phyloP scores from a whole-genome alignment of 352 stramenopile genomes.

The Thalassiosira oceanica region DNA sequence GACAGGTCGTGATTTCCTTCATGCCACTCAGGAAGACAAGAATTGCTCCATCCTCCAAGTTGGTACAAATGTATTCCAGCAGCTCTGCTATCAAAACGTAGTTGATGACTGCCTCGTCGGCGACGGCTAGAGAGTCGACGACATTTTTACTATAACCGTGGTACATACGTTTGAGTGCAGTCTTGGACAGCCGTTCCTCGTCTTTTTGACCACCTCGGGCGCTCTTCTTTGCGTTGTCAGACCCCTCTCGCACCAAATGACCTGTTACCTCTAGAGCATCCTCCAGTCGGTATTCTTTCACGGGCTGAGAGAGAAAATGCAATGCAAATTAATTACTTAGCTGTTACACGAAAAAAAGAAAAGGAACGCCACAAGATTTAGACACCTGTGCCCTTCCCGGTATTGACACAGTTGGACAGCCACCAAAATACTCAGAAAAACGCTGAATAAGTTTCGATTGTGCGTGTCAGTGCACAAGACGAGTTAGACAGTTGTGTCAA shows the following conservation, averaged over 20 bases:
- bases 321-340: neutral
- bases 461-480: too few relatives aligned
- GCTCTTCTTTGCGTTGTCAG: conserved; percentile 72
- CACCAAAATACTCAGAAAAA: conserved; percentile 92
- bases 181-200: conserved; percentile 52
- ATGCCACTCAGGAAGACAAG: conserved; percentile 63
- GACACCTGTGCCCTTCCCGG: conserved; percentile 70
- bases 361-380: too few relatives aligned
- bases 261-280: conserved; percentile 87
- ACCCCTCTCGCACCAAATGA: conserved; percentile 83
- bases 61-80: conserved; percentile 83
- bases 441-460: too few relatives aligned
- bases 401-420: conserved; percentile 86
- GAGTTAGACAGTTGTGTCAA: too few relatives aligned
- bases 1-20: conserved; percentile 51
- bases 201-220: conserved; percentile 26
- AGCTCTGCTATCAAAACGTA: conserved; percentile 91
- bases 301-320: too few relatives aligned
- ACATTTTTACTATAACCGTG: conserved; percentile 87
- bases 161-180: conserved; percentile 59
- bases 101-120: conserved; percentile 89
- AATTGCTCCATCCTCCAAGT: conserved; percentile 61
- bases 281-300: conserved; percentile 89
- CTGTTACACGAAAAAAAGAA: too few relatives aligned
- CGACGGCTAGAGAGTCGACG: conserved; percentile 82